Evolutionary conservation across 768 basidiomycete genomes (phyloP).

Genomic region (Hortiboletus campestris): DNA sequence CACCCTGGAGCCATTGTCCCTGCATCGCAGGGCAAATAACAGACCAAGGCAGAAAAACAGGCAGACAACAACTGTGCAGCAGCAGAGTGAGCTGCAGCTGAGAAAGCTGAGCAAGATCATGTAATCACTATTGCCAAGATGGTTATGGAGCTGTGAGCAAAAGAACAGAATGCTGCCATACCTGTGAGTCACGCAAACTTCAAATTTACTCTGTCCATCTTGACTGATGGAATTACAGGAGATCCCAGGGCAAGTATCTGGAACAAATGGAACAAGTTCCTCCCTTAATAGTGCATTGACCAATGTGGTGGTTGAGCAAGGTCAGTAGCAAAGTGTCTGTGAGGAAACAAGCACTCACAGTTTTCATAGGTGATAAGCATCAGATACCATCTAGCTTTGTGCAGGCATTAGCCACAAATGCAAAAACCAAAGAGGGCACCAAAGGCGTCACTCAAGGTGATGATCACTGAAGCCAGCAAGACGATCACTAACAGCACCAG

Average conservation of each 20-base stretch:
- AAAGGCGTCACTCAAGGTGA: background rate
- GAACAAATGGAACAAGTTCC: background rate
- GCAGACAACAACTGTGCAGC: too few species aligned
- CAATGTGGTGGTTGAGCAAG: background rate
- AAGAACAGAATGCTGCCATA: background rate
- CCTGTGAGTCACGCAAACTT: background rate
- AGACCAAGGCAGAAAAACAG: too few species aligned
- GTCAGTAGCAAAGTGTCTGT: background rate
- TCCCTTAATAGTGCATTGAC: background rate
- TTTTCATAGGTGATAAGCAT: background rate
- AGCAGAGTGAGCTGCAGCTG: too few species aligned
- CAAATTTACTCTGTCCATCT: too few species aligned
- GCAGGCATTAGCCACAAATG: background rate
- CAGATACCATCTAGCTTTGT: background rate
- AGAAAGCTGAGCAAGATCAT: too few species aligned
- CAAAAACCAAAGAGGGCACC: background rate
- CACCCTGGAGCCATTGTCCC: too few species aligned
- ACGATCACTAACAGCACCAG: background rate
- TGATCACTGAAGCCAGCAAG: background rate
- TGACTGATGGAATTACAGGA: background rate
- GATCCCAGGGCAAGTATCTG: background rate
- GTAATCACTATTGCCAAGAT: background rate
- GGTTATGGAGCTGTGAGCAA: background rate
- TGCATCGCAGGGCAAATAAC: too few species aligned
- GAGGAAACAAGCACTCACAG: background rate